Conservation (phyloP, 495 filamentous ascomycete species). For the Astrothelium subdiscretum region DNA sequence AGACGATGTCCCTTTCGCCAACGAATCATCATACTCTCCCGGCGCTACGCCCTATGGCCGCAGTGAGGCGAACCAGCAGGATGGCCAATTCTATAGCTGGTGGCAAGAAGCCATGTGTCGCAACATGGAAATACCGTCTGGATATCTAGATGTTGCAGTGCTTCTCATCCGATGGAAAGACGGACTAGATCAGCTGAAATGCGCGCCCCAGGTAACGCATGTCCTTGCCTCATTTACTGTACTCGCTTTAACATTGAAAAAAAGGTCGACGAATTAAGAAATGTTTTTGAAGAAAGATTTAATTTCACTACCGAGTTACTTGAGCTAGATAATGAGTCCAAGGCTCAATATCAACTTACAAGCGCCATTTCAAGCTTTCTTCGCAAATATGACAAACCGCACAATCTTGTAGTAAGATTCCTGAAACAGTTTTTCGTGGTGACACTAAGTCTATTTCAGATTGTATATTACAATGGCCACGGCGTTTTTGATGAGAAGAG, state of each 20-base stretch:
- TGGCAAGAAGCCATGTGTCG: slow-evolving; percentile 2
- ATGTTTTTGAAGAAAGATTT: slow-evolving; percentile 13
- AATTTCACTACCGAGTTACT: slow-evolving; percentile 14
- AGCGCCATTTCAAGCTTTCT: slow-evolving; percentile 9
- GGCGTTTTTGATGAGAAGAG: slow-evolving; percentile 10
- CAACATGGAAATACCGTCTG: slow-evolving; percentile 16
- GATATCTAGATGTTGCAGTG: slow-evolving; percentile 16
- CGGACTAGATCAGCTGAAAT: slow-evolving; percentile 17
- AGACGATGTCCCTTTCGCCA: not conserved
- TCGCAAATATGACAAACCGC: slow-evolving; percentile 14
- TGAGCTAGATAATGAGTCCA: slow-evolving; percentile 13
- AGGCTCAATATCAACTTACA: slow-evolving; percentile 15
- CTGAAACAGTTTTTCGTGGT: not conserved
- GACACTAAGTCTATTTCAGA: slow-evolving; percentile 1
- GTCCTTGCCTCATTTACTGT: not conserved
- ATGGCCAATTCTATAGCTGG: not conserved
- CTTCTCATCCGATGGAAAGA: slow-evolving; percentile 20
- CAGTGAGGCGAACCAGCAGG: not conserved
- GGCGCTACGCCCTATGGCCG: not conserved
- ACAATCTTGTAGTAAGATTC: slow-evolving; percentile 6
- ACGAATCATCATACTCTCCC: not conserved
- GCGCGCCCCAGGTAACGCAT: slow-evolving; percentile 9
- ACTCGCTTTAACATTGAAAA: too few species aligned
- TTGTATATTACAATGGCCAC: slow-evolving; percentile 25
- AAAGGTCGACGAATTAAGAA: slow-evolving; percentile 15